phyloP scores from a whole-genome alignment of 345 rosid genomes.

The Citrus inodora region DNA sequence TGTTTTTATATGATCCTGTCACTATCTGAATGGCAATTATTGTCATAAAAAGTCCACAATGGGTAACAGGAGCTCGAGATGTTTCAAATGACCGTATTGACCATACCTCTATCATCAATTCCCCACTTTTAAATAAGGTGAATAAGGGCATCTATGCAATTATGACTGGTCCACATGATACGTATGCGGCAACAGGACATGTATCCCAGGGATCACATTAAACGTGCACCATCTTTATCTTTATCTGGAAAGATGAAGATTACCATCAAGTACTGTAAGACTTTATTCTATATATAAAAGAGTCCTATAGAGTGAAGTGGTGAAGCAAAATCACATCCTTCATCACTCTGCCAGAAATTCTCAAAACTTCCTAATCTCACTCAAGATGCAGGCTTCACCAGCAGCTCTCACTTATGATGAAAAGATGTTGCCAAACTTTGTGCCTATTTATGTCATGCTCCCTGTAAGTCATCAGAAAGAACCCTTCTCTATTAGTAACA shows the following conservation, averaged over 20 bases:
- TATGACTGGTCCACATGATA: neutral
- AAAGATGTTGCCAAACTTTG: constrained; percentile 62
- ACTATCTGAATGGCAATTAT: neutral
- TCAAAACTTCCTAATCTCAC: neutral
- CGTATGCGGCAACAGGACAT: neutral
- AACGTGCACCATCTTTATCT: neutral
- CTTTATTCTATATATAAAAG: neutral
- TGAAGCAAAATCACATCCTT: neutral
- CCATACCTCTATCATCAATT: neutral
- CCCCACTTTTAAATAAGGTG: neutral
- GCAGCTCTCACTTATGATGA: constrained; percentile 26
- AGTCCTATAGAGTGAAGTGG: too few relatives aligned
- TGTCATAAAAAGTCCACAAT: neutral
- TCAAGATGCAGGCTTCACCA: constrained; percentile 33
- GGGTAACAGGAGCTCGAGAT: neutral
- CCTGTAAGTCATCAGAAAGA: constrained; percentile 53
- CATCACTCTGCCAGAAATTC: neutral
- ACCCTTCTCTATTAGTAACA: neutral
- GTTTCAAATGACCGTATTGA: neutral
- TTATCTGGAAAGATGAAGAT: neutral
- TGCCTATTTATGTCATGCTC: constrained; percentile 79
- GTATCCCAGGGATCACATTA: neutral
- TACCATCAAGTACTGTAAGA: neutral
- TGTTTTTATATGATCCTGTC: neutral
- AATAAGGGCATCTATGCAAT: neutral